Conservation (phyloP, 1,139 yeast species). For the Maudiozyma humilis region DNA sequence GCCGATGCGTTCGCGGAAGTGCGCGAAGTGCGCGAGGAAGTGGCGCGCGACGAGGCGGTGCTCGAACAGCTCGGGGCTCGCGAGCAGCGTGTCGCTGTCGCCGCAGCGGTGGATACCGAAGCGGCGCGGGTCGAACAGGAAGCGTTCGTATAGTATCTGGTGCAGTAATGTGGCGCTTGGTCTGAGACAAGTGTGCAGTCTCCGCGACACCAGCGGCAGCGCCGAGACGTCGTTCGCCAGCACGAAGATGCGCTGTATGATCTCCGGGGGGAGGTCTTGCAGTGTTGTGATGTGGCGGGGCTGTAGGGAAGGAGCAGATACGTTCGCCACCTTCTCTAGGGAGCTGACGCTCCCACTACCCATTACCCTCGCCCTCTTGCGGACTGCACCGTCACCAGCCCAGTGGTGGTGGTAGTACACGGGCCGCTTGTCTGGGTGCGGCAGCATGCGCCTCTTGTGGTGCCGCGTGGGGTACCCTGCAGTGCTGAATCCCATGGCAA, state of each 20-base stretch:
- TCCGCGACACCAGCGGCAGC: conserved; percentile 12
- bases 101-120: conserved; percentile 2
- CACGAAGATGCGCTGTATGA: conserved; percentile 18
- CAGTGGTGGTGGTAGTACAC: conserved; percentile 7
- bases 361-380: neutral
- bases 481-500: conserved; percentile 13
- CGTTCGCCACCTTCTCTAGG: neutral
- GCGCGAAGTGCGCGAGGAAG: conserved; percentile 2
- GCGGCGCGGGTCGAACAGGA: conserved; percentile 8
- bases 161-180: conserved; percentile 11
- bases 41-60: conserved; percentile 3
- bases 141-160: conserved; percentile 11
- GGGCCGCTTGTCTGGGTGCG: conserved; percentile 5
- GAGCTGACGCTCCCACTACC: neutral
- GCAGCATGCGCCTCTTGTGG: conserved; percentile 9
- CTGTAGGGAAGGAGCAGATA: neutral
- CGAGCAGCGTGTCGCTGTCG: conserved; percentile 1
- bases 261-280: conserved; percentile 17
- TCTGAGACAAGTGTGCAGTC: conserved; percentile 10
- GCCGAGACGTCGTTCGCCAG: conserved; percentile 11
- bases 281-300: conserved; percentile 1
- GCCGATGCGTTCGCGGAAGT: neutral
- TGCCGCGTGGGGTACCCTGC: conserved; percentile 14
- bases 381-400: neutral
- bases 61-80: conserved; percentile 7